Percentiles rank a stretch among this genome's conserved stretches.
These are phyloP conservation scores for Lophiostoma macrostomum DNA, from an alignment of 495 filamentous ascomycete genomes.

Conservation along the genomic window DNA sequence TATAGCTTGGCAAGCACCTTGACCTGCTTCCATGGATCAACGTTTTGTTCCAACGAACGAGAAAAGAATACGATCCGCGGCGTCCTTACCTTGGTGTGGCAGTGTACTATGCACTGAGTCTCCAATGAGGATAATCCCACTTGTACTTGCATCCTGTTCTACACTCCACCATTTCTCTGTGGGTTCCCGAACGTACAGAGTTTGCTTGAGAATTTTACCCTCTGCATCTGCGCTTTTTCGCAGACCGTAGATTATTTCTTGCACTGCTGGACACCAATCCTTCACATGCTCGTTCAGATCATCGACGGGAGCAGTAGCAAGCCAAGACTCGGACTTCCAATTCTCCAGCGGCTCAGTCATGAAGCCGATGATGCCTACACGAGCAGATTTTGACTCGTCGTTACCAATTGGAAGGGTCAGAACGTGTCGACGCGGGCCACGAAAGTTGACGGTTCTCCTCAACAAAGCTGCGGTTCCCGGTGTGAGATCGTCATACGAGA, in stretches of 20 bases:
- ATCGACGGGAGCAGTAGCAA: conserved; percentile 12
- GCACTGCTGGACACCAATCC: conserved; percentile 13
- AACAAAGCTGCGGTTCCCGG: conserved; percentile 1
- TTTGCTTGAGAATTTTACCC: conserved; percentile 17
- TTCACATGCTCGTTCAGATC: conserved; percentile 7
- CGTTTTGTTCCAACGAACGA: neutral
- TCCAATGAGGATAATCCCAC: conserved; percentile 15
- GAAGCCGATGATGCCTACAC: conserved; percentile 16
- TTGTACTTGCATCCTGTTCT: neutral
- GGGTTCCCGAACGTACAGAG: conserved; percentile 11
- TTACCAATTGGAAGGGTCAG: conserved; percentile 20
- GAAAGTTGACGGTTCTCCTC: conserved; percentile 13
- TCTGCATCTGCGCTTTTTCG: conserved; percentile 9
- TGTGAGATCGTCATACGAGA: conserved; percentile 10
- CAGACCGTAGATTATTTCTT: conserved; percentile 15
- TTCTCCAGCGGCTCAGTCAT: conserved; percentile 15
- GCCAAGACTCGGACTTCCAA: conserved; percentile 13
- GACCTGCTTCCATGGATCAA: neutral
- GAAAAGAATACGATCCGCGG: neutral
- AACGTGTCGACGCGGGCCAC: conserved; percentile 10
- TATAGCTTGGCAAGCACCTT: conserved; percentile 16
- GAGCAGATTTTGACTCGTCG: conserved; percentile 1
- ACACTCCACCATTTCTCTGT: conserved; percentile 12
- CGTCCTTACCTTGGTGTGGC: conserved; percentile 13
- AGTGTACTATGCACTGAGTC: conserved; percentile 12